Conservation (phyloP, 768 basidiomycete species). For the Russula sp. region DNA sequence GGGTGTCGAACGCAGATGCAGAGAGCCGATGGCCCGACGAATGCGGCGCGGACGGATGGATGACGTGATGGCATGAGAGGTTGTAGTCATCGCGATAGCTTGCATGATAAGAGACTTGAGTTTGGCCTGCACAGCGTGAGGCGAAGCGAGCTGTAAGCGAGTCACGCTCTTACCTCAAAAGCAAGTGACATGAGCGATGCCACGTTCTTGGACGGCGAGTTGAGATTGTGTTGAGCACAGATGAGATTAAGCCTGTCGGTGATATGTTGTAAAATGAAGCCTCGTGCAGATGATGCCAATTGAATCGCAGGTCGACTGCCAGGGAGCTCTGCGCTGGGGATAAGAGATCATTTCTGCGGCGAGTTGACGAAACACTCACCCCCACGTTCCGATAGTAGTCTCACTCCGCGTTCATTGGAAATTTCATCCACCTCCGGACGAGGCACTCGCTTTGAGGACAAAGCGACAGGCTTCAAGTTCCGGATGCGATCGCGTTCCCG, state of each 20-base stretch:
- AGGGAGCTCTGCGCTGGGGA: conserved; percentile 51
- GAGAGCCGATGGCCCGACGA: conserved; percentile 49
- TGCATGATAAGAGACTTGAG: conserved; percentile 82
- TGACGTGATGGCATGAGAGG: conserved; percentile 73
- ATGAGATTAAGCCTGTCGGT: conserved; percentile 78
- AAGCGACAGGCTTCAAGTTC: conserved; percentile 43
- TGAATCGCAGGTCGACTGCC: conserved; percentile 71
- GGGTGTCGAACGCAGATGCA: conserved; percentile 67
- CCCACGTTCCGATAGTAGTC: conserved; percentile 60
- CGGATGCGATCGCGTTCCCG: conserved; percentile 73
- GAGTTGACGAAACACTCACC: conserved; percentile 42
- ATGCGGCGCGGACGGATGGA: conserved; percentile 53
- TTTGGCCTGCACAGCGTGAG: conserved; percentile 52
- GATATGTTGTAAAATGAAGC: conserved; percentile 72
- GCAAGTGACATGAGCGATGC: conserved; percentile 71
- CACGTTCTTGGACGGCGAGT: conserved; percentile 57
- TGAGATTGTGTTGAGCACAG: conserved; percentile 71
- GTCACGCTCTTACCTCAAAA: conserved; percentile 53
- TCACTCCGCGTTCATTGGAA: conserved; percentile 63
- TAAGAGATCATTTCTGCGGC: background rate
- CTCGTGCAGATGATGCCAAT: conserved; percentile 68
- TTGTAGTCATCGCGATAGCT: conserved; percentile 70
- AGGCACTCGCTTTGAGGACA: conserved; percentile 44
- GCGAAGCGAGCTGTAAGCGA: background rate
- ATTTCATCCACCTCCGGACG: conserved; percentile 63